Conservation (phyloP, 2,329 filamentous ascomycete species). For the Lojkania enalia region DNA sequence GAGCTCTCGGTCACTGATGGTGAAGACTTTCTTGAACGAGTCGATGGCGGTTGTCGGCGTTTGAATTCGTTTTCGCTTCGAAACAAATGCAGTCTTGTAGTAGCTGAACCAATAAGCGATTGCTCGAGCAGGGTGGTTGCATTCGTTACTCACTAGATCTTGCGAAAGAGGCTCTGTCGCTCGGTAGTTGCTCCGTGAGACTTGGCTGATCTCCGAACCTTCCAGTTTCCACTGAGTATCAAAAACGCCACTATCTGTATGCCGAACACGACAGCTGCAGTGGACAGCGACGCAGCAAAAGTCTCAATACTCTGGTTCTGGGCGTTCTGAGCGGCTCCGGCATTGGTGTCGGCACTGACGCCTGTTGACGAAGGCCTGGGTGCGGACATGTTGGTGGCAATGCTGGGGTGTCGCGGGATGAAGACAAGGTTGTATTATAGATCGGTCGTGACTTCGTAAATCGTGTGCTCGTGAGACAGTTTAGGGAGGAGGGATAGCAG, state of each 20-base stretch:
- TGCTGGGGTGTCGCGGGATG: background rate
- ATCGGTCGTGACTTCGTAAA: background rate
- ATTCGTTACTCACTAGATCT: conserved; percentile 45
- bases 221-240: conserved; percentile 45
- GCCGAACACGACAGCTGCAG: conserved; percentile 42
- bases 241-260: conserved; percentile 39
- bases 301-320: conserved; percentile 43
- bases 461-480: background rate
- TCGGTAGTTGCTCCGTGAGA: conserved; percentile 23
- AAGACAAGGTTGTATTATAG: background rate
- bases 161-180: conserved; percentile 41
- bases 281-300: conserved; percentile 42
- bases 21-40: conserved; percentile 58
- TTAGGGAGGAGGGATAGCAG: background rate
- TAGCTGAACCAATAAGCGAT: conserved; percentile 37
- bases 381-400: conserved; percentile 7
- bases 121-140: no score
- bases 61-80: conserved; percentile 39
- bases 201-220: conserved; percentile 29
- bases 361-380: conserved; percentile 1
- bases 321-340: conserved; percentile 17
- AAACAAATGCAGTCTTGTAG: conserved; percentile 45
- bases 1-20: conserved; percentile 74
- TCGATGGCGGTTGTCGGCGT: conserved; percentile 41
- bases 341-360: background rate